Percentiles rank a stretch among this genome's conserved stretches.
Conservation (phyloP, 441 rosid genomes). For the Monsonia emarginata region DNA sequence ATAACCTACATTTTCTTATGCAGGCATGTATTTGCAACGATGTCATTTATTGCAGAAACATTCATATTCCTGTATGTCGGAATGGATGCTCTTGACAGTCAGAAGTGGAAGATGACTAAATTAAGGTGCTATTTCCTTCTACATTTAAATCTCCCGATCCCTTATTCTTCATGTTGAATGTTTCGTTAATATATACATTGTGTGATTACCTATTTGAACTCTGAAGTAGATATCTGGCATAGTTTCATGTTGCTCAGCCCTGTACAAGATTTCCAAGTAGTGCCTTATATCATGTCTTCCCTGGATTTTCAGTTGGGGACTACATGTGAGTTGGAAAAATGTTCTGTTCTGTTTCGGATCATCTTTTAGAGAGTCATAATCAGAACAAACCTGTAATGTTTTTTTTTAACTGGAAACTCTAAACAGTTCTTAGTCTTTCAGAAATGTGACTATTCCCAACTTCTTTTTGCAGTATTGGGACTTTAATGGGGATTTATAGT, state of each 20-base stretch:
- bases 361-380: not conserved
- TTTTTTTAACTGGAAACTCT: too few relatives aligned
- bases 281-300: too few relatives aligned
- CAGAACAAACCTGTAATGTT: not conserved
- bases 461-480: conserved; percentile 34
- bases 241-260: not conserved
- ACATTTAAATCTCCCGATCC: too few relatives aligned
- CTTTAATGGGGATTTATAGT: conserved; percentile 40
- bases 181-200: too few relatives aligned
- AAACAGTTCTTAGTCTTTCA: not conserved
- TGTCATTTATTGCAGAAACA: conserved; percentile 82
- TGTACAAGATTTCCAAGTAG: too few relatives aligned
- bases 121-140: conserved; percentile 38
- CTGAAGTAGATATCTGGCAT: not conserved
- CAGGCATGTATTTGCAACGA: conserved; percentile 77
- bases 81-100: conserved; percentile 79
- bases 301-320: too few relatives aligned
- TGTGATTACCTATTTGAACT: not conserved
- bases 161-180: too few relatives aligned
- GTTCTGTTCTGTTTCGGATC: too few relatives aligned
- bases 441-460: not conserved
- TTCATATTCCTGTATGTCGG: conserved; percentile 87
- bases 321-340: not conserved
- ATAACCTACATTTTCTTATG: conserved; percentile 8
- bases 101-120: conserved; percentile 67